phyloP scores from a whole-genome alignment of 495 filamentous ascomycete genomes.

The Pseudevernia furfuracea region DNA sequence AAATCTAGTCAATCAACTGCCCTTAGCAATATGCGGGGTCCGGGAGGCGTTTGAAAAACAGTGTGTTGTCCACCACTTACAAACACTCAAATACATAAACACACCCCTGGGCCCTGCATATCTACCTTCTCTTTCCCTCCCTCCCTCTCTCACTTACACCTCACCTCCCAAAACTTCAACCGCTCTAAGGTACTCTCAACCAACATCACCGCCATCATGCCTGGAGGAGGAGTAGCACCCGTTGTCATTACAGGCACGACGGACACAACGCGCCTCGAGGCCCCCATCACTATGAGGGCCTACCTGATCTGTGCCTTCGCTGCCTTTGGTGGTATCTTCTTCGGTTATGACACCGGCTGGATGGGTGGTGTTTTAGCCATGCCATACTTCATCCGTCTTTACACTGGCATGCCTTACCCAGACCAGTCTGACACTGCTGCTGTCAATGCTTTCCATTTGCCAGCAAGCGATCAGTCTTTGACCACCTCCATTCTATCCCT shows the following conservation, averaged over 20 bases:
- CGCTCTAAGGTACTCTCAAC: not conserved
- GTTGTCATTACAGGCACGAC: slow-evolving; percentile 30
- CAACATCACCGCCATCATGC: slow-evolving; percentile 26
- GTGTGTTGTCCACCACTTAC: not conserved
- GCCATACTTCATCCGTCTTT: slow-evolving; percentile 43
- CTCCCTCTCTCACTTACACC: not conserved
- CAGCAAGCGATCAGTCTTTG: slow-evolving; percentile 48
- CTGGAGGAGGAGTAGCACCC: slow-evolving; percentile 30
- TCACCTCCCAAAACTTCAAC: not conserved
- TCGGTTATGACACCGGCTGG: slow-evolving; percentile 49
- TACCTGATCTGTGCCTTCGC: slow-evolving; percentile 55
- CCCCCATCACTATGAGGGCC: slow-evolving; percentile 55
- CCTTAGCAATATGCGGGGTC: slow-evolving; percentile 6
- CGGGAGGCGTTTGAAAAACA: not conserved
- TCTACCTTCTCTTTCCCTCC: not conserved
- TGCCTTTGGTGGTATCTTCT: slow-evolving; percentile 53
- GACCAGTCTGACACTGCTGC: slow-evolving; percentile 23
- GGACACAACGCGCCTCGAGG: slow-evolving; percentile 46
- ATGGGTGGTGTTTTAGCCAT: slow-evolving; percentile 49
- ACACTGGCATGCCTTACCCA: slow-evolving; percentile 29
- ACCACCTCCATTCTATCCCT: slow-evolving; percentile 67
- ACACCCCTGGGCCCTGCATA: not conserved
- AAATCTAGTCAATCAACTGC: not conserved
- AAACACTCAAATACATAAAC: not conserved
- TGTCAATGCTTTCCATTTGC: slow-evolving; percentile 37